Percentiles rank a stretch among this genome's conserved stretches.
phyloP scores from a whole-genome alignment of 2,329 filamentous ascomycete genomes.

The Ophiostoma piceae region DNA sequence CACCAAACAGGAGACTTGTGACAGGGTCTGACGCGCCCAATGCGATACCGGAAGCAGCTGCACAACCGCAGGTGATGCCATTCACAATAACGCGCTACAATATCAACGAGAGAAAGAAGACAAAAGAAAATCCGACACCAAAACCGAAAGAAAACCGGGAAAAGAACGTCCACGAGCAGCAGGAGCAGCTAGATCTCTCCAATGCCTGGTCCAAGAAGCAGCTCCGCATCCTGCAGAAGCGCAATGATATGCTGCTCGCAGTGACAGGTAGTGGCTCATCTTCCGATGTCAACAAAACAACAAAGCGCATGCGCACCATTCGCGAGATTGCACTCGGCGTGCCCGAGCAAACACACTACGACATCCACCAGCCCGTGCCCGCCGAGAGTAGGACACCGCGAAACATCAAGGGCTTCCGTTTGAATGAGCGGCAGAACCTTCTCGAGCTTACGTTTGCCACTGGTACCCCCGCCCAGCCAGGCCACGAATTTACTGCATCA shows the following conservation, averaged over 20 bases:
- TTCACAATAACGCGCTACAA: background rate
- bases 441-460: background rate
- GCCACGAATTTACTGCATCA: background rate
- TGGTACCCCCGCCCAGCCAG: background rate
- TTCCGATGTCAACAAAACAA: background rate
- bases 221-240: background rate
- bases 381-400: background rate
- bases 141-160: background rate
- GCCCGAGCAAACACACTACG: background rate
- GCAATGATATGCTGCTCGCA: background rate
- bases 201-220: background rate
- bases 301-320: background rate
- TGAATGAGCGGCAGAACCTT: background rate
- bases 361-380: background rate
- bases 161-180: background rate
- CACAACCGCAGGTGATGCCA: background rate
- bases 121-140: background rate
- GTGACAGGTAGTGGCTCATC: background rate
- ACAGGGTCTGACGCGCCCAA: background rate
- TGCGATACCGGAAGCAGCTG: background rate
- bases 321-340: background rate
- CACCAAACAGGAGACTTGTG: background rate
- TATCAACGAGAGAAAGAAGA: background rate
- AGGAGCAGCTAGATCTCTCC: background rate
- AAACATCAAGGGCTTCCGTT: background rate